phyloP scores from a whole-genome alignment of 306 rosid species.

The Abrus pulchellus region DNA sequence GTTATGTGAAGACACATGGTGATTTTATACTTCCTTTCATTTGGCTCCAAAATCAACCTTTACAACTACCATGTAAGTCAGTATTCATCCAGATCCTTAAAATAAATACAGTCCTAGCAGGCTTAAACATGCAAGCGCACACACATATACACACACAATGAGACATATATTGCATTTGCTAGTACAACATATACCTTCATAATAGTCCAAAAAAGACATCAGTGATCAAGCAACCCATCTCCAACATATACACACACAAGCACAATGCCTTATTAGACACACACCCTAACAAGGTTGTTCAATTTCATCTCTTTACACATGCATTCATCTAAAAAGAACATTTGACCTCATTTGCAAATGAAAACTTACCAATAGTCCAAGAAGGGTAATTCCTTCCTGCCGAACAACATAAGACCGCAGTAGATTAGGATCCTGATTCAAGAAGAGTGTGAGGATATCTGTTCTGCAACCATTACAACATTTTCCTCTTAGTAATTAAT shows the following conservation, averaged over 20 bases:
- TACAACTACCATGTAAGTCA: too few relatives aligned
- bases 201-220: slow-evolving; percentile 23
- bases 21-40: too few relatives aligned
- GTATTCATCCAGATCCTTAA: too few relatives aligned
- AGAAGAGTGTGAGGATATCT: slow-evolving; percentile 92
- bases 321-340: slow-evolving; percentile 30
- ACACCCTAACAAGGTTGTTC: not conserved
- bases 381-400: slow-evolving; percentile 83
- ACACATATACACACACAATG: too few relatives aligned
- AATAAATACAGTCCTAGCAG: too few relatives aligned
- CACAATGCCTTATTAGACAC: not conserved
- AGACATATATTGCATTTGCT: not conserved
- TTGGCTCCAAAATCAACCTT: too few relatives aligned
- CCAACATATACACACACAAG: not conserved
- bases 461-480: slow-evolving; percentile 91
- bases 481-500: slow-evolving; percentile 52
- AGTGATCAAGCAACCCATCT: not conserved
- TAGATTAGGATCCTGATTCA: slow-evolving; percentile 95
- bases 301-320: slow-evolving; percentile 10
- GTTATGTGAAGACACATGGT: too few relatives aligned
- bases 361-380: slow-evolving; percentile 80
- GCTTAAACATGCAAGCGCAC: too few relatives aligned
- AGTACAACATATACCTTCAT: not conserved
- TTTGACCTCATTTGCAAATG: not conserved
- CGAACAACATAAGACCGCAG: slow-evolving; percentile 85